Evolutionary conservation across 352 stramenopile genomes (phyloP).

Genomic region (Pythium folliculosum): DNA sequence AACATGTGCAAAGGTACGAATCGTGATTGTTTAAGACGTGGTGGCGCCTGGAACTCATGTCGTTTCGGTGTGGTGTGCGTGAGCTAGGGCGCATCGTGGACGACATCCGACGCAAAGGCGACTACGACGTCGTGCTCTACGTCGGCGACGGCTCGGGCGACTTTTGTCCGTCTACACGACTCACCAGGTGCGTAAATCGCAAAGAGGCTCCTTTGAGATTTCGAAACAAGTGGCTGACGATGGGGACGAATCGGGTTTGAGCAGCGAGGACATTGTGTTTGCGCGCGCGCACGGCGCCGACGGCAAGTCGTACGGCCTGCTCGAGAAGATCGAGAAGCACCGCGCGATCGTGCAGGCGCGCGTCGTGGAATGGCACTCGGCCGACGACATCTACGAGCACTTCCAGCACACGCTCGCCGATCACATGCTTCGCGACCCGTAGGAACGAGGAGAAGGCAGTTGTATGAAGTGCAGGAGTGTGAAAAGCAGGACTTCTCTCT

Average conservation of each 20-base stretch:
- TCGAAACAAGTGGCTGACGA: not conserved
- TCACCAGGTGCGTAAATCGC: slow-evolving; percentile 12
- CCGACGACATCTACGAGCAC: slow-evolving; percentile 46
- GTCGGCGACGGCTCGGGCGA: slow-evolving; percentile 32
- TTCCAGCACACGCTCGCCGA: not conserved
- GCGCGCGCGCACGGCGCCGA: slow-evolving; percentile 37
- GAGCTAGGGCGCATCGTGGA: slow-evolving; percentile 26
- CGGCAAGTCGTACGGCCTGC: slow-evolving; percentile 38
- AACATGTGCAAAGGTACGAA: slow-evolving; percentile 40
- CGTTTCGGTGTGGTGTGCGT: not conserved
- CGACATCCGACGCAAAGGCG: slow-evolving; percentile 8
- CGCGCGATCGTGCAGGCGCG: slow-evolving; percentile 32
- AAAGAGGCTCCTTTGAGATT: not conserved
- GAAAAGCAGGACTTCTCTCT: too few species aligned
- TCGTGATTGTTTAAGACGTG: not conserved
- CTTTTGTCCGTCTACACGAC: slow-evolving; percentile 28
- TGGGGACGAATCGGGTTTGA: not conserved
- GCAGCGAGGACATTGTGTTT: slow-evolving; percentile 34
- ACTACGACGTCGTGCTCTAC: slow-evolving; percentile 27
- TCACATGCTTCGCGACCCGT: too few species aligned
- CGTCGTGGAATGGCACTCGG: slow-evolving; percentile 55
- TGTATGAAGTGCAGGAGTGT: too few species aligned
- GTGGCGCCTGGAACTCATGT: not conserved
- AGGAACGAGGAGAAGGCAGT: too few species aligned
- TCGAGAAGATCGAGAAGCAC: slow-evolving; percentile 39